phyloP scores from a whole-genome alignment of 2,329 filamentous ascomycete genomes.

The Stagonosporopsis cucurbitacearum region DNA sequence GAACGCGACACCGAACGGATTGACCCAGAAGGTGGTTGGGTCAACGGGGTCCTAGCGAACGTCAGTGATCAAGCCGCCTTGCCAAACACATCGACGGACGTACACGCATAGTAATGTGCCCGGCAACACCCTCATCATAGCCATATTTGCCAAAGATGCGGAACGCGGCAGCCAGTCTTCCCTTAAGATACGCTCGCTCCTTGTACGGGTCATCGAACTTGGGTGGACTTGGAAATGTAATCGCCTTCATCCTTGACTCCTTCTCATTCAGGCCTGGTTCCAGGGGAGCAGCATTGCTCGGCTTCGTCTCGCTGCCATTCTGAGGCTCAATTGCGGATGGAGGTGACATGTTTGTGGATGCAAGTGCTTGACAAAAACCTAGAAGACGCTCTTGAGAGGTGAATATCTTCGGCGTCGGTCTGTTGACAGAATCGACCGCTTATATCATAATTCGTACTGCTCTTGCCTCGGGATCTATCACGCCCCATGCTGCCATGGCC shows the following conservation, averaged over 20 bases:
- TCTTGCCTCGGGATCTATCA: slow-evolving; percentile 13
- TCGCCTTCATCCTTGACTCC: slow-evolving; percentile 33
- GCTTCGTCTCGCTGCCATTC: slow-evolving; percentile 32
- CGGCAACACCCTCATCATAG: slow-evolving; percentile 59
- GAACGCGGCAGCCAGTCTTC: slow-evolving; percentile 48
- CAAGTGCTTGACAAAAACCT: background rate
- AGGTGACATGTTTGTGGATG: slow-evolving; percentile 30
- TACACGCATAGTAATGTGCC: slow-evolving; percentile 67
- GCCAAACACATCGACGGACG: background rate
- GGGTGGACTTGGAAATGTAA: slow-evolving; percentile 39
- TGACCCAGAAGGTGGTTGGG: slow-evolving; percentile 69
- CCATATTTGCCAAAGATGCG: slow-evolving; percentile 50
- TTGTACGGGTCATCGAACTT: slow-evolving; percentile 49
- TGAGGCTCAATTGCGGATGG: slow-evolving; percentile 42
- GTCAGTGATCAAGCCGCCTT: slow-evolving; percentile 3
- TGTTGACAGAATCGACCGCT: background rate
- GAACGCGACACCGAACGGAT: slow-evolving; percentile 69
- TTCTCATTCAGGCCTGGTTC: slow-evolving; percentile 42
- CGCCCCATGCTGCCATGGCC: background rate
- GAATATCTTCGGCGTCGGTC: background rate
- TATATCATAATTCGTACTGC: background rate
- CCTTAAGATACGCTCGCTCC: slow-evolving; percentile 48
- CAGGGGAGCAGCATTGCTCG: slow-evolving; percentile 37
- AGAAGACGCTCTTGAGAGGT: background rate
- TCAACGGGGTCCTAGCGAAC: slow-evolving; percentile 60